Evolutionary conservation across 257 asterid genomes (phyloP).

Genomic region (Penstemon davidsonii): DNA sequence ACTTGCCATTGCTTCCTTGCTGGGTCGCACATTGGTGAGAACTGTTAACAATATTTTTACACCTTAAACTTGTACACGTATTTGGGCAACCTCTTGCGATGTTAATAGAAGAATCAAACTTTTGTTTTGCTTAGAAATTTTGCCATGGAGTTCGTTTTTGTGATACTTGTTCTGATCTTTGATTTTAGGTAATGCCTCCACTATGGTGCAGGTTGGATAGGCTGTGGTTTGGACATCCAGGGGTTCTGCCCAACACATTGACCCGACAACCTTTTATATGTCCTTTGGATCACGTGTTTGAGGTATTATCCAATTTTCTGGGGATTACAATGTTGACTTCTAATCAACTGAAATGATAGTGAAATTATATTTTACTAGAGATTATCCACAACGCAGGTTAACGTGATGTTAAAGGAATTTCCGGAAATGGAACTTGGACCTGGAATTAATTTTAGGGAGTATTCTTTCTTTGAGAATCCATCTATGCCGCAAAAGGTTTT

Average conservation of each 20-base stretch:
- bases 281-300: slow-evolving; percentile 95
- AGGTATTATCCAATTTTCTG: slow-evolving; percentile 55
- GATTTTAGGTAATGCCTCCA: slow-evolving; percentile 97
- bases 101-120: not conserved
- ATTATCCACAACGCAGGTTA: slow-evolving; percentile 53
- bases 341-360: slow-evolving; percentile 6
- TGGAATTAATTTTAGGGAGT: slow-evolving; percentile 71
- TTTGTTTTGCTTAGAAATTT: not conserved
- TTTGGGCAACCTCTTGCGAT: not conserved
- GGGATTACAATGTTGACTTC: slow-evolving; percentile 12
- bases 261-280: slow-evolving; percentile 94
- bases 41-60: slow-evolving; percentile 22
- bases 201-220: slow-evolving; percentile 99
- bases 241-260: slow-evolving; percentile 65
- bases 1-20: slow-evolving; percentile 82
- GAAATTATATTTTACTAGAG: not conserved
- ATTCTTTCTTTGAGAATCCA: slow-evolving; percentile 83
- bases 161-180: slow-evolving; percentile 58
- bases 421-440: slow-evolving; percentile 82
- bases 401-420: slow-evolving; percentile 70
- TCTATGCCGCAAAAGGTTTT: slow-evolving; percentile 72
- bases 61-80: slow-evolving; percentile 12
- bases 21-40: slow-evolving; percentile 92
- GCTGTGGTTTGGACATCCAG: slow-evolving; percentile 98
- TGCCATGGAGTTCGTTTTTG: slow-evolving; percentile 24